A percentile compares a stretch with the other conserved stretches of the same genome.
Evolutionary conservation across 2,329 filamentous ascomycete species (phyloP).

Genomic region (Aspergillus oerlinghausenensis): DNA sequence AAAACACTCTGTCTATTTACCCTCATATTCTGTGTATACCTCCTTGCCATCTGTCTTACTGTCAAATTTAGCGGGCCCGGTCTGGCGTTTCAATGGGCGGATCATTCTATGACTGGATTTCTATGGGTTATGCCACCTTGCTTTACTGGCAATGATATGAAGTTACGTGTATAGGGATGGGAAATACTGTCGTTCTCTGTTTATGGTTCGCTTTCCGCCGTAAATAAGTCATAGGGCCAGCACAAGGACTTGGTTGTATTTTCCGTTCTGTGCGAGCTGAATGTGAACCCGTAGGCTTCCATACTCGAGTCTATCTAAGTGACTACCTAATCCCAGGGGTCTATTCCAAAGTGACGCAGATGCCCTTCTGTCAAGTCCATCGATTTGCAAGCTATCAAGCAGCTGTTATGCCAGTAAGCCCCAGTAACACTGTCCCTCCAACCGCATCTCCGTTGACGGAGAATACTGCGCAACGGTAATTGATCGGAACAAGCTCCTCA

Average conservation of each 20-base stretch:
- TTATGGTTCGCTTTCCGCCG: background rate
- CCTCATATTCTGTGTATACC: constrained; percentile 1
- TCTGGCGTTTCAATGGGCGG: constrained; percentile 21
- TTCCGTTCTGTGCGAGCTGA: background rate
- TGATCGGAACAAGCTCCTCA: background rate
- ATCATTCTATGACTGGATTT: constrained; percentile 15
- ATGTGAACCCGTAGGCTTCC: background rate
- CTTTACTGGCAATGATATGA: constrained; percentile 11
- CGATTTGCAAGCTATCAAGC: background rate
- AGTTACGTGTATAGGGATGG: constrained; percentile 18
- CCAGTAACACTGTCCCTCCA: background rate
- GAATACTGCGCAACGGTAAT: background rate
- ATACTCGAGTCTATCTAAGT: background rate
- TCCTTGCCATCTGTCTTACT: constrained; percentile 4
- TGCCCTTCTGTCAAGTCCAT: background rate
- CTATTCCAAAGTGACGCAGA: background rate
- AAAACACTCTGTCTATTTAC: background rate
- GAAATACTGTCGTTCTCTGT: constrained; percentile 6
- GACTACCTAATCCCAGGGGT: background rate
- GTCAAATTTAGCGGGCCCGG: constrained; percentile 26
- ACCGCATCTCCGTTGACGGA: background rate
- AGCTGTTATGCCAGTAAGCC: background rate
- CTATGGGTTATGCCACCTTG: constrained; percentile 12
- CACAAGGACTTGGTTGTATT: background rate
- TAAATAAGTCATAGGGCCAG: background rate